These are phyloP conservation scores for Phlyctochytrium bullatum DNA, from an alignment of 192 early-diverging fungal species.

Conservation along the genomic window DNA sequence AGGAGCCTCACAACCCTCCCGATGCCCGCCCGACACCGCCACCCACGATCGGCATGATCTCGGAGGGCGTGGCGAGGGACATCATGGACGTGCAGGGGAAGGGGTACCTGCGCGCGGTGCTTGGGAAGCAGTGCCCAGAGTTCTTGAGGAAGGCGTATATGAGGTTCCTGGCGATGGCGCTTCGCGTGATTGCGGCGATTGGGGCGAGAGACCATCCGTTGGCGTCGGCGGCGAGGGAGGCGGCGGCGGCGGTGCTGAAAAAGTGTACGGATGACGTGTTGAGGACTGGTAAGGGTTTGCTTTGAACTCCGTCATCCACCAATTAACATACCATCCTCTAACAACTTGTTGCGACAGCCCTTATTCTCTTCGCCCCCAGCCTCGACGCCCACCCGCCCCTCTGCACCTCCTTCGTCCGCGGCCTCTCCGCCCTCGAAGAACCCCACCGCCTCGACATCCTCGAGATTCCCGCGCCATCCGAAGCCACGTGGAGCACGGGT, in stretches of 20 bases:
- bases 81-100: constrained; percentile 10
- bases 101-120: constrained; percentile 18
- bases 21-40: background rate
- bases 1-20: background rate
- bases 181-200: constrained; percentile 16
- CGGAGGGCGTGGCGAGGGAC: constrained; percentile 22
- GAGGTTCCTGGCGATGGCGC: constrained; percentile 14
- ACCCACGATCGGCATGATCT: constrained; percentile 9
- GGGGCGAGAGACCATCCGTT: constrained; percentile 8
- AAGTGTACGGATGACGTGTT: constrained; percentile 21
- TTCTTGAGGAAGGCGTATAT: constrained; percentile 38
- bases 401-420: constrained; percentile 30
- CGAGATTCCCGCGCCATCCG: background rate
- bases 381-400: constrained; percentile 19
- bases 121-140: constrained; percentile 14
- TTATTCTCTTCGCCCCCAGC: constrained; percentile 27
- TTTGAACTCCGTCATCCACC: too few species aligned
- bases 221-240: constrained; percentile 11
- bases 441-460: constrained; percentile 10
- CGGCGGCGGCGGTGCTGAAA: constrained; percentile 21
- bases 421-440: constrained; percentile 19
- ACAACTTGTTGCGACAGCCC: too few species aligned
- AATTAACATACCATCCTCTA: too few species aligned
- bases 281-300: constrained; percentile 30
- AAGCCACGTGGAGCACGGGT: constrained; percentile 3